These are phyloP conservation scores for Acmispon strigosus DNA, from an alignment of 306 rosid species.

Conservation along the genomic window DNA sequence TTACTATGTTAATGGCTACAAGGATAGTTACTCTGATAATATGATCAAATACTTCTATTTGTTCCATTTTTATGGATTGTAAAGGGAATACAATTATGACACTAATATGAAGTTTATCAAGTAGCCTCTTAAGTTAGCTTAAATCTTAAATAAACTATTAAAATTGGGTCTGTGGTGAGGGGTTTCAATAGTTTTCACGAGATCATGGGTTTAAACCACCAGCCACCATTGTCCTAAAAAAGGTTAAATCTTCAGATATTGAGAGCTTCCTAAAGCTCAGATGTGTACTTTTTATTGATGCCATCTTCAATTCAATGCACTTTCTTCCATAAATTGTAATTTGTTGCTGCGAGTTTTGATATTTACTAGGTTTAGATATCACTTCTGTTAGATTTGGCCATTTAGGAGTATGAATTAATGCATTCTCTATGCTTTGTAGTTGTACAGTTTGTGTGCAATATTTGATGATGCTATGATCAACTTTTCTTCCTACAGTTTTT, in stretches of 20 bases:
- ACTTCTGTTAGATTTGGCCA: not conserved
- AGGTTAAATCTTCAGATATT: not conserved
- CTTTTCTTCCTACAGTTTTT: slow-evolving; percentile 13
- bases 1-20: not conserved
- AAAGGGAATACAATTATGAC: not conserved
- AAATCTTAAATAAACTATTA: not conserved
- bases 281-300: not conserved
- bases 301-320: not conserved
- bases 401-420: not conserved
- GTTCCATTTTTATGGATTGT: not conserved
- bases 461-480: not conserved
- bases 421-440: not conserved
- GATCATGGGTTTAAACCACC: not conserved
- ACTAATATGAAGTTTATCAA: not conserved
- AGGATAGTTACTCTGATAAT: not conserved
- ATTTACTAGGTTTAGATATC: not conserved
- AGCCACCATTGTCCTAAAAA: not conserved
- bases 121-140: not conserved
- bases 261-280: not conserved
- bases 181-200: not conserved
- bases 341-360: slow-evolving; percentile 3
- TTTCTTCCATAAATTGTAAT: not conserved
- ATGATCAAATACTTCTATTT: not conserved
- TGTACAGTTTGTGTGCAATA: not conserved
- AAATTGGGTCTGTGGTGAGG: not conserved